Evolutionary conservation across 257 asterid species (phyloP).

Genomic region (Solanum habrochaites): DNA sequence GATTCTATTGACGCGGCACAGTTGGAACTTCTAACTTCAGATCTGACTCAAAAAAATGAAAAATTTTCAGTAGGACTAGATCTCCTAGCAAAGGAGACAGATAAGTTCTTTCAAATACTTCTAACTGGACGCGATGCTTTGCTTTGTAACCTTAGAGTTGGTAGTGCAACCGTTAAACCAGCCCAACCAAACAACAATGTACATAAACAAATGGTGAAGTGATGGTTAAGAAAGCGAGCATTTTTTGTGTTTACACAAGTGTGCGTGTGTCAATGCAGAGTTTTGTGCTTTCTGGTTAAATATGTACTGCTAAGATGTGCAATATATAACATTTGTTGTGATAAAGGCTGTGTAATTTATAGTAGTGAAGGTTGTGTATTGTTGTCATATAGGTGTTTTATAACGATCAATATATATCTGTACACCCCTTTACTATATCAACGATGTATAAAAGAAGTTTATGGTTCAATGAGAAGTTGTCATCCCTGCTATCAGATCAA

Average conservation of each 20-base stretch:
- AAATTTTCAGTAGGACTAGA: slow-evolving; percentile 50
- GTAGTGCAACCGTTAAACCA: slow-evolving; percentile 15
- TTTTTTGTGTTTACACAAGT: slow-evolving; percentile 9
- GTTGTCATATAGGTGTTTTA: background rate
- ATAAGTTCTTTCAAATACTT: slow-evolving; percentile 61
- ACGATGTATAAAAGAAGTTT: slow-evolving; percentile 2
- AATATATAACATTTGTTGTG: slow-evolving; percentile 6
- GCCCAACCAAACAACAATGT: slow-evolving; percentile 11
- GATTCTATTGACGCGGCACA: slow-evolving; percentile 21
- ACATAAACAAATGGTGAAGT: slow-evolving; percentile 34
- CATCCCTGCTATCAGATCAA: background rate
- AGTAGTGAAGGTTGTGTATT: background rate
- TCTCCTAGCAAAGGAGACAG: slow-evolving; percentile 58
- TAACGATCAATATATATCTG: slow-evolving; percentile 4
- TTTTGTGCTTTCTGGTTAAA: slow-evolving; percentile 6
- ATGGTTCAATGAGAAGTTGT: background rate
- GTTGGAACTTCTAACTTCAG: slow-evolving; percentile 17
- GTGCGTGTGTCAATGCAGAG: slow-evolving; percentile 5
- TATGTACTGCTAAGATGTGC: background rate
- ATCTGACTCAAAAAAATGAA: slow-evolving; percentile 31
- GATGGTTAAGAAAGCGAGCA: slow-evolving; percentile 8
- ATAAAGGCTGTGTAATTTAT: background rate
- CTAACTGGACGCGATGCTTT: slow-evolving; percentile 63
- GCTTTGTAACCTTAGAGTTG: slow-evolving; percentile 63
- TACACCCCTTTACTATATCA: slow-evolving; percentile 12